Evolutionary conservation across 768 basidiomycete genomes (phyloP), one percentile per base, ranked within the genome.

Genomic region (Phanerochaete sordida): DNA sequence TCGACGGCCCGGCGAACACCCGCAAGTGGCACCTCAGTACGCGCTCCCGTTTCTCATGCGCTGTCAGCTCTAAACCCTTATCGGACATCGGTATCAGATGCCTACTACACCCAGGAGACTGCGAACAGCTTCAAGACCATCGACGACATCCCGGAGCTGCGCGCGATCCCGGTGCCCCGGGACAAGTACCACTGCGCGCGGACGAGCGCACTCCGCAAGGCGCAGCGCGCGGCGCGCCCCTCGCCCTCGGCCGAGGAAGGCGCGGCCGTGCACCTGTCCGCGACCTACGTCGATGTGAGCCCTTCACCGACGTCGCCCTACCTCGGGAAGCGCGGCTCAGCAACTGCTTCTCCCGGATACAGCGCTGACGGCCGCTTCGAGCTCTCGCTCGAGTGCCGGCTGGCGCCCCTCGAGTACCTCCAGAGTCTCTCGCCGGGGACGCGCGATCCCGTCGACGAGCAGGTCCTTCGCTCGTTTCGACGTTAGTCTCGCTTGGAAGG

Each of bases 91-190:
- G 23, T 27, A 16, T 37, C 59, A 92, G 90, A 90, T 65, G 90
- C 90, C 9, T 92, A 92, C 73, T 91, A 85, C 67, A 88, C 86
- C 0, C 79, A 84, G 44, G 84, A 87, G 30, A 82, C 84, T 0
- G 69, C 84, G 31, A 78, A 86, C 54, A 73, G 75, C 53, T 77
- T 92, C 23, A 72, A 68, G 48, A 85, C 83, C 2, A 79, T 92
- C 46, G 81, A 87, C 54, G 82, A 89, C 52, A 72, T 83, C 45
- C 81, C 83, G 13, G 71, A 77, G 45, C 78, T 92, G 48, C 77
- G 79, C 11, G 65, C 69, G 35, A 68, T 92, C 24, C 68, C 72
- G 7, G 84, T 87, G 37, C 89, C 90, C 0, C 70, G 71, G 3
- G 84, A 84, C 21, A 80, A 74, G 57, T 92, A 91, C 64, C 79